Percentiles rank a stretch among this genome's conserved stretches.
Evolutionary conservation across 805 yeast species (phyloP).

Genomic region (Zygosaccharomyces kombuchaensis): DNA sequence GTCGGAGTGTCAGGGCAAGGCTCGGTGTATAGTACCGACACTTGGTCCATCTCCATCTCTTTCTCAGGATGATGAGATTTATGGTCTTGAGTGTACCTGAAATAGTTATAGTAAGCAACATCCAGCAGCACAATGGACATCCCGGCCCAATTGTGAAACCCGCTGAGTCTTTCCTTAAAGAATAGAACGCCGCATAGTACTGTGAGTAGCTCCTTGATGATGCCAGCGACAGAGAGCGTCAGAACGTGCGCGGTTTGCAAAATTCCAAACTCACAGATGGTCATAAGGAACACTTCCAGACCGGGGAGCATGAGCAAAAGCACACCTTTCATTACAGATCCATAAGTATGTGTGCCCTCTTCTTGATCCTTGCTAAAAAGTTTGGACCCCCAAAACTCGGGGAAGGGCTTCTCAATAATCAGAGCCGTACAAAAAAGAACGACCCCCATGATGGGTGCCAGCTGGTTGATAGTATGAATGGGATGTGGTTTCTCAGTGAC

Average conservation of each 20-base stretch:
- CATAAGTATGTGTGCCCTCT: constrained; percentile 4
- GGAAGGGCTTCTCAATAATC: constrained; percentile 57
- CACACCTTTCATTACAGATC: constrained; percentile 48
- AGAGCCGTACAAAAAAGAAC: constrained; percentile 60
- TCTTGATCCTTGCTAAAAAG: constrained; percentile 19
- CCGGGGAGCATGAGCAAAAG: constrained; percentile 74
- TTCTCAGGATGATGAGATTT: constrained; percentile 7
- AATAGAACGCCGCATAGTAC: constrained; percentile 62
- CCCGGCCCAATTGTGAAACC: constrained; percentile 67
- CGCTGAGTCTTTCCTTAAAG: constrained; percentile 64
- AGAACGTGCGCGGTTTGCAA: constrained; percentile 77
- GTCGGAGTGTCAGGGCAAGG: constrained; percentile 7
- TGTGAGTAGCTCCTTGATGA: constrained; percentile 86
- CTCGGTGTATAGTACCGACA: constrained; percentile 1
- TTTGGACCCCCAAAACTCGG: constrained; percentile 23
- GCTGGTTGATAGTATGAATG: constrained; percentile 72
- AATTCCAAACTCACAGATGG: constrained; percentile 79
- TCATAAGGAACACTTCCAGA: constrained; percentile 80
- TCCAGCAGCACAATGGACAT: constrained; percentile 69
- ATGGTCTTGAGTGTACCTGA: constrained; percentile 40
- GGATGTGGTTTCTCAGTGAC: constrained; percentile 52
- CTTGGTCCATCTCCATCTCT: constrained; percentile 1
- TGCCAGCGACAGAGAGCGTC: constrained; percentile 86
- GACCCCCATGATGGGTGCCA: constrained; percentile 79
- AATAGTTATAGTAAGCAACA: constrained; percentile 77